phyloP scores from a whole-genome alignment of 192 early-diverging fungal species.

The Mortierella alpina region DNA sequence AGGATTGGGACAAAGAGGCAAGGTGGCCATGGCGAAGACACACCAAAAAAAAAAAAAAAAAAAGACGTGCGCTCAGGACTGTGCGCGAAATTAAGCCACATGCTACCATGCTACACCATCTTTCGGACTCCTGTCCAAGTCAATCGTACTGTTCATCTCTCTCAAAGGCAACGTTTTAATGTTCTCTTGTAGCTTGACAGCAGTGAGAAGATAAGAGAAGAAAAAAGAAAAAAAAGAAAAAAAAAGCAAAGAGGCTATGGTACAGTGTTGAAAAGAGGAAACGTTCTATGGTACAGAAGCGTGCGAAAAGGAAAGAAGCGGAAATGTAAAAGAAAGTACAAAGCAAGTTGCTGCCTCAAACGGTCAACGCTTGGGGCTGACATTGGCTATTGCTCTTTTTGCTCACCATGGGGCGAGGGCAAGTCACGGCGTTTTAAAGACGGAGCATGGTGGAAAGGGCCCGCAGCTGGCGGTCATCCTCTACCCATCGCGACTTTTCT shows the following conservation, averaged over 20 bases:
- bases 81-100: not conserved
- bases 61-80: no score
- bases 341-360: constrained; percentile 4
- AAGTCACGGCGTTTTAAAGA: constrained; percentile 6
- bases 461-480: constrained; percentile 52
- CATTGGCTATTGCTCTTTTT: not conserved
- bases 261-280: constrained; percentile 10
- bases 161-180: not conserved
- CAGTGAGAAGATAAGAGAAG: not conserved
- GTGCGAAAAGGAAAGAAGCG: not conserved
- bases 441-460: constrained; percentile 54
- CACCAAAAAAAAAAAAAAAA: not conserved
- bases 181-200: not conserved
- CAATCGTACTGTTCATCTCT: no score
- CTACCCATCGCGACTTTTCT: constrained; percentile 45
- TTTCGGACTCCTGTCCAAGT: no score
- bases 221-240: constrained; percentile 8
- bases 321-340: constrained; percentile 20
- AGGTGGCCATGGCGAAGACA: not conserved
- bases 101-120: no score
- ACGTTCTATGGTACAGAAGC: constrained; percentile 6
- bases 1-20: not conserved
- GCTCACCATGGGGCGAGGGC: no score
- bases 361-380: constrained; percentile 13
- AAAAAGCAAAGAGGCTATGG: constrained; percentile 9